Conservation (phyloP, 495 filamentous ascomycete genomes). For the Collariella sp. region DNA sequence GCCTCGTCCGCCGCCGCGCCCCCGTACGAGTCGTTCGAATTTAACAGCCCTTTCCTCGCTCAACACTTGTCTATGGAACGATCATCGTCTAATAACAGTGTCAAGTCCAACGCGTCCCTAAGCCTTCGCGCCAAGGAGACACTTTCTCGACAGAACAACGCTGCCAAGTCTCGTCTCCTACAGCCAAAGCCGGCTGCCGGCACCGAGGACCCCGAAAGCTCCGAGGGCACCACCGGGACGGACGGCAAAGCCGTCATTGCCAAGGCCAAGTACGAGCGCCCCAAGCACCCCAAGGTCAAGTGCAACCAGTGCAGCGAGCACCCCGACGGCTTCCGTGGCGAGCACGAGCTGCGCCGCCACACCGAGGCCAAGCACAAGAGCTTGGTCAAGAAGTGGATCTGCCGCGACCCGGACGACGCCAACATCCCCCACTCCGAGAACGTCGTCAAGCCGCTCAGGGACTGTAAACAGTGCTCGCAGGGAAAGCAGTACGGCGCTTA, state of each 20-base stretch:
- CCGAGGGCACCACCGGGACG: constrained; percentile 25
- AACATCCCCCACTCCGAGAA: constrained; percentile 34
- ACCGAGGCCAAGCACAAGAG: constrained; percentile 67
- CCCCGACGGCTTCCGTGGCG: constrained; percentile 82
- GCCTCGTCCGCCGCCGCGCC: constrained; percentile 6
- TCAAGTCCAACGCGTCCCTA: constrained; percentile 34
- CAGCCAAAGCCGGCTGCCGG: constrained; percentile 34
- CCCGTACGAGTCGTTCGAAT: constrained; percentile 5
- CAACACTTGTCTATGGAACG: constrained; percentile 35
- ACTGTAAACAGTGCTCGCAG: constrained; percentile 77
- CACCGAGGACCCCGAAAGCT: constrained; percentile 11
- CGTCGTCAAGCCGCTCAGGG: constrained; percentile 58
- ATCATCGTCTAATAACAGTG: constrained; percentile 36
- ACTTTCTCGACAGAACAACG: constrained; percentile 28
- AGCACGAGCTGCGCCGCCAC: constrained; percentile 87
- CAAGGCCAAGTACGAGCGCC: constrained; percentile 63
- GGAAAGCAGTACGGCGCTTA: constrained; percentile 81
- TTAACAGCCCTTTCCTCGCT: constrained; percentile 3
- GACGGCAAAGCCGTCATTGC: constrained; percentile 50
- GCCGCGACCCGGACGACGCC: constrained; percentile 35
- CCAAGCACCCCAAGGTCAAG: constrained; percentile 64
- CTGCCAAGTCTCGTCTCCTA: constrained; percentile 25
- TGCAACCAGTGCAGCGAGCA: constrained; percentile 68
- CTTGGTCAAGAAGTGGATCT: constrained; percentile 74
- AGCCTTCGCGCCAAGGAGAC: constrained; percentile 38